A percentile compares a stretch with the other conserved stretches of the same genome.
phyloP scores from a whole-genome alignment of 1,284 basidiomycete species.

The Trichosporon faecale region DNA sequence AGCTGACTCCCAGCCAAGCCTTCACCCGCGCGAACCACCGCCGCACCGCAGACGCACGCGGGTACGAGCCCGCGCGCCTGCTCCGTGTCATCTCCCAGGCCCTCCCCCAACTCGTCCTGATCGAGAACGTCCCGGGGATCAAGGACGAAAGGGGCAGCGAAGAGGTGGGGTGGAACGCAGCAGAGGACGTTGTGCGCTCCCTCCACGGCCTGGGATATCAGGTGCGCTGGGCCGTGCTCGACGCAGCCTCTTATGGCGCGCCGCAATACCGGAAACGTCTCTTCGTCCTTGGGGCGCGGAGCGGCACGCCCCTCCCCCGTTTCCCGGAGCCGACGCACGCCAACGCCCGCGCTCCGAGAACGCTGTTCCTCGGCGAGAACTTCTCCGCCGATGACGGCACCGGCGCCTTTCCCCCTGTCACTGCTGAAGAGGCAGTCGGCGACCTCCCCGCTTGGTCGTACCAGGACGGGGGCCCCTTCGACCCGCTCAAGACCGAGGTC shows the following conservation, averaged over 20 bases:
- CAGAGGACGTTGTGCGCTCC: slow-evolving; percentile 15
- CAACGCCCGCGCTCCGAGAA: slow-evolving; percentile 21
- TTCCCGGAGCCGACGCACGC: slow-evolving; percentile 36
- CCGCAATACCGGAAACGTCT: slow-evolving; percentile 35
- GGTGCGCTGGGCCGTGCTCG: slow-evolving; percentile 30
- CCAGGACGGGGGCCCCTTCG: no score
- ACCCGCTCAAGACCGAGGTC: background rate
- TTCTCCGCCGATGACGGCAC: slow-evolving; percentile 13
- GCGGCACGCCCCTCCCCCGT: slow-evolving; percentile 29
- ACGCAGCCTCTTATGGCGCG: slow-evolving; percentile 31
- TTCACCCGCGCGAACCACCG: slow-evolving; percentile 31
- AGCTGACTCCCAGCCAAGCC: slow-evolving; percentile 32
- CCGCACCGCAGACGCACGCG: slow-evolving; percentile 26
- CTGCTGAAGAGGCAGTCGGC: slow-evolving; percentile 29
- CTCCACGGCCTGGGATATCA: slow-evolving; percentile 32
- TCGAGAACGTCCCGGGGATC: slow-evolving; percentile 42
- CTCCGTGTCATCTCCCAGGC: slow-evolving; percentile 26
- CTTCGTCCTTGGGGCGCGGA: slow-evolving; percentile 33
- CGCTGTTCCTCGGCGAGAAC: background rate
- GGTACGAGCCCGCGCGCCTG: slow-evolving; percentile 28
- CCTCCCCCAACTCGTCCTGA: slow-evolving; percentile 28
- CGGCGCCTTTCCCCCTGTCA: slow-evolving; percentile 27
- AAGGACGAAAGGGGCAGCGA: slow-evolving; percentile 13
- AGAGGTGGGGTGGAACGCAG: slow-evolving; percentile 16
- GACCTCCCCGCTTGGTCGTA: slow-evolving; percentile 31